Evolutionary conservation across 2,329 filamentous ascomycete genomes (phyloP), one percentile per base, ranked within the genome.

Genomic region (Stachybotrys elegans): DNA sequence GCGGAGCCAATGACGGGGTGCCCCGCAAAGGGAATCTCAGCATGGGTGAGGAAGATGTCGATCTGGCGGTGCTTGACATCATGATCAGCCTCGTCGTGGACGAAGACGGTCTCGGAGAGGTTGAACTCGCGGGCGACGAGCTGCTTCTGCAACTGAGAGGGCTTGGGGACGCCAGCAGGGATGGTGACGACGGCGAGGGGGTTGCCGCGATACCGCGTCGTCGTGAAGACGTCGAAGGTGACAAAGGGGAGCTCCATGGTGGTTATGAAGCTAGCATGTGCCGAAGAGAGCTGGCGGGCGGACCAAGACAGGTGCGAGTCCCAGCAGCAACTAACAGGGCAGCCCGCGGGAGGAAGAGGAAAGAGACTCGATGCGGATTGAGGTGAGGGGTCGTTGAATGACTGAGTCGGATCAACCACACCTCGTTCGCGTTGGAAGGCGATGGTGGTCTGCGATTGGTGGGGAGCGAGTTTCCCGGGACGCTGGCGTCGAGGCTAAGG

Each of bases 91-190:
- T 59, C 49, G 40, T 74, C 70, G 61, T 83, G 76, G 25, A 83
- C 61, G 55, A 84, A 84, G 38, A 81, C 76, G 1, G 79, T 83
- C 60, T 83, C 79, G 41, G 76, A 80, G 53, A 80, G 74, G 60
- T 80, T 81, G 66, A 84, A 83, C 60, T 84, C 81, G 44, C 69
- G 66, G 35, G 80, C 78, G 48, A 84, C 75, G 48, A 62, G 56
- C 55, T 81, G 78, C 56, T 84, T 83, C 54, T 73, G 69, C 3
- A 64, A 57, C 52, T 78, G 72, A 2, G 69, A 68, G 19, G 81
- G 63, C 13, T 55, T 53, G n/a, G 61, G 52, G 11, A 17, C 19
- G 16, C 56, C 45, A 12, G 64, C 48, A 3, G 76, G 76, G 48
- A 83, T 65, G 39, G 70, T 66, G 48, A 84, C 73, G 20, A 84